phyloP scores from a whole-genome alignment of 129 eudicot genomes.

The Sambucus nigra region DNA sequence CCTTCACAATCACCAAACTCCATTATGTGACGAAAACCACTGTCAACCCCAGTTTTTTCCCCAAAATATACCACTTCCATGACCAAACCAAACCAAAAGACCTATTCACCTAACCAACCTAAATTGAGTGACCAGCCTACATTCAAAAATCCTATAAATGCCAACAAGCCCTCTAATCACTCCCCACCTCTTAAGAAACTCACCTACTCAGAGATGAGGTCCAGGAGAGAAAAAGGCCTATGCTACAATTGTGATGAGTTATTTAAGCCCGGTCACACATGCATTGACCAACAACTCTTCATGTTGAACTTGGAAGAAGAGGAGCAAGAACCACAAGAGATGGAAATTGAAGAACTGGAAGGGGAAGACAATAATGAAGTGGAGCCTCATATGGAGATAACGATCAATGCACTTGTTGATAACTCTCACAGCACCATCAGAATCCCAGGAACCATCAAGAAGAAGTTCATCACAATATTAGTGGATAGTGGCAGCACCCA shows the following conservation, averaged over 20 bases:
- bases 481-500: background rate
- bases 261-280: background rate
- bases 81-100: background rate
- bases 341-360: background rate
- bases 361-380: background rate
- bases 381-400: background rate
- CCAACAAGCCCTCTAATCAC: too few species aligned
- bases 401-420: background rate
- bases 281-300: background rate
- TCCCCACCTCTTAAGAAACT: too few species aligned
- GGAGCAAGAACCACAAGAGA: too few species aligned
- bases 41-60: too few species aligned
- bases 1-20: background rate
- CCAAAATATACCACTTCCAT: background rate
- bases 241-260: background rate
- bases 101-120: too few species aligned
- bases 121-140: too few species aligned
- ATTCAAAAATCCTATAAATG: too few species aligned
- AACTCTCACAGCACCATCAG: background rate
- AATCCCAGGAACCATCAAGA: background rate
- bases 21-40: too few species aligned
- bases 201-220: too few species aligned
- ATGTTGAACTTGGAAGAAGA: background rate
- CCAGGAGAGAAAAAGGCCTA: too few species aligned
- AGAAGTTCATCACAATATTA: background rate